Evolutionary conservation across 768 basidiomycete genomes (phyloP), one percentile per base, ranked within the genome.

Genomic region (Suillus luteus): DNA sequence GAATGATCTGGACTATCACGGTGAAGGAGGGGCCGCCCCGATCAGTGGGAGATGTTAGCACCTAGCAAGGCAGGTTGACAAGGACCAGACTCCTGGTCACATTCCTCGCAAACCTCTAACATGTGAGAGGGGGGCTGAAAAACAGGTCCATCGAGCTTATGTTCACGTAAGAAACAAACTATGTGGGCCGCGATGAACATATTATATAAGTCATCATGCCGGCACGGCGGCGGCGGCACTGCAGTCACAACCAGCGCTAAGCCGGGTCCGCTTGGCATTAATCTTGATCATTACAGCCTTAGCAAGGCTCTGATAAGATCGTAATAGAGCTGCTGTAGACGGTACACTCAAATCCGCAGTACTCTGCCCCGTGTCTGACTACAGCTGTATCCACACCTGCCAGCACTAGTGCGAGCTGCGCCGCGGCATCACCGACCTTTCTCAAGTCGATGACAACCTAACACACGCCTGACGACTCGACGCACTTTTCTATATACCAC

Each of bases 381-480:
- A 38, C 27, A 27, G 27, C 15, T 27, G 31, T 31, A 31, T 41
- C 37, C 22, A 35, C 55, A 14, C 37, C 22, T 7, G 27, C 33
- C 33, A 35, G n/a, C n/a, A n/a, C n/a, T n/a, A n/a, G 33, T 8
- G 33, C 40, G 11, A 41, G 57, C 55, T 57, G 55, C 55, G 55
- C 33, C 33, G 33, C 33, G 33, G 33, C 55, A 38, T 22, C 55
- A 14, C n/a, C 12, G 8, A 57, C 55, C 37, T 57, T 24, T 57
- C n/a, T 5, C 55, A 22, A 55, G 35, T 22, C 37, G 38, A 57
- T 38, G 54, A 2, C 35, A 55, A 12, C 37, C 14, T 37, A 55
- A 38, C 2, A n/a, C n/a, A n/a, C n/a, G n/a, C n/a, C n/a, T n/a
- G n/a, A 31, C 31, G 31, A 31, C 31, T 31, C 31, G 3, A 31